A percentile compares a stretch with the other conserved stretches of the same genome.
phyloP scores from a whole-genome alignment of 495 filamentous ascomycete species.

The Beverwykella pulmonaria region DNA sequence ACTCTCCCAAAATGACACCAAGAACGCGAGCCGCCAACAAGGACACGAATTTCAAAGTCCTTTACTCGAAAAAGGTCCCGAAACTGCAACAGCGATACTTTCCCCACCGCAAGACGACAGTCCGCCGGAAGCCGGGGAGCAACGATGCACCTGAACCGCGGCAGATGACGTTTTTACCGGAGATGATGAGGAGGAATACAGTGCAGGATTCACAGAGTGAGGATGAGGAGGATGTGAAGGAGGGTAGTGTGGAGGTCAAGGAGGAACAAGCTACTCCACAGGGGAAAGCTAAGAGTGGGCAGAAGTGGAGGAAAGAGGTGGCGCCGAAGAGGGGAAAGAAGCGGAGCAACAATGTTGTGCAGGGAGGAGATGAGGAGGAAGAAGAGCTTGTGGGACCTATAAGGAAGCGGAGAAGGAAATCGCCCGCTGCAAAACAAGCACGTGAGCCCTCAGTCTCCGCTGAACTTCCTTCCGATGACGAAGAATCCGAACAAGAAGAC shows the following conservation, averaged over 20 bases:
- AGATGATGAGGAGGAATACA: constrained; percentile 13
- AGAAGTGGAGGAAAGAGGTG: no score
- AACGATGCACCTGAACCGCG: constrained; percentile 6
- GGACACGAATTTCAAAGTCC: constrained; percentile 21
- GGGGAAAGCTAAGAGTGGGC: background rate
- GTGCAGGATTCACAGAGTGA: constrained; percentile 26
- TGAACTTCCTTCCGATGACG: background rate
- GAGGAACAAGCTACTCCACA: background rate
- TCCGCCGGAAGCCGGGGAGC: constrained; percentile 10
- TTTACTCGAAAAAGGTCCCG: constrained; percentile 26
- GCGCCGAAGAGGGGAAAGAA: constrained; percentile 16
- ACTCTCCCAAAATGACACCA: constrained; percentile 10
- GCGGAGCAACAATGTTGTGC: constrained; percentile 6
- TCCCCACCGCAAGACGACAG: constrained; percentile 19
- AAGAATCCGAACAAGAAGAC: background rate
- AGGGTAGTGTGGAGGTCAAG: background rate
- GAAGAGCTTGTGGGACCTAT: background rate
- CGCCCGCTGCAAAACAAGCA: background rate
- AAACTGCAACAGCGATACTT: constrained; percentile 22
- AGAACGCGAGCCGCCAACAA: constrained; percentile 24
- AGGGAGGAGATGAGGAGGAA: constrained; percentile 11
- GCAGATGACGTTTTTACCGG: constrained; percentile 27
- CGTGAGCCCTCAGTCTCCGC: background rate
- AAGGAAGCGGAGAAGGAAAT: constrained; percentile 15
- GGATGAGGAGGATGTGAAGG: constrained; percentile 13